Conservation (phyloP, 73 alveolate genomes). For the Paramecium pentaurelia region DNA sequence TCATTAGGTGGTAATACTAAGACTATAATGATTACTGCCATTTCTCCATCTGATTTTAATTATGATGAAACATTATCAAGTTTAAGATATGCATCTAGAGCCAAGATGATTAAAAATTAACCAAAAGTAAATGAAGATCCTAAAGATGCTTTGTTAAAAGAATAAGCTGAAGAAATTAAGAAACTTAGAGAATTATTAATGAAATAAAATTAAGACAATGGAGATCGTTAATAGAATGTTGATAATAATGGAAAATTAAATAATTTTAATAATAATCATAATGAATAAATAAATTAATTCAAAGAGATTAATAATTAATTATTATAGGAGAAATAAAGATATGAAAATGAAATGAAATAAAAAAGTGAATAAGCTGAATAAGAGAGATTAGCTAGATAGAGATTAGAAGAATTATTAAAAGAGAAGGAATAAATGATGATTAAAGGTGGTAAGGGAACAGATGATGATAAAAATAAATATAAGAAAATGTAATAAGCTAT, state of each 20-base stretch:
- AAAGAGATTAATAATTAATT: background rate
- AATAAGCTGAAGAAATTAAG: conserved; percentile 94
- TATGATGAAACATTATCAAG: conserved; percentile 96
- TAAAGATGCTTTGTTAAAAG: conserved; percentile 94
- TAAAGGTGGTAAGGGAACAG: conserved; percentile 73
- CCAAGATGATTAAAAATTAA: conserved; percentile 91
- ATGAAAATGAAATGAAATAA: background rate
- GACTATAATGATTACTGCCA: conserved; percentile 96
- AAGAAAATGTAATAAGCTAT: conserved; percentile 66
- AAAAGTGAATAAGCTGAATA: background rate
- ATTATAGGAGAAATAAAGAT: background rate
- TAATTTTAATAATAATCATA: background rate
- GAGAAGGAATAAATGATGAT: conserved; percentile 73
- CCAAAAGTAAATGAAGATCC: conserved; percentile 99
- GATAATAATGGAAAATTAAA: background rate
- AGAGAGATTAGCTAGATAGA: conserved; percentile 58
- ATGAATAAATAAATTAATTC: background rate
- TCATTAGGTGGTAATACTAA: conserved; percentile 99
- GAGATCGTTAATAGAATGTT: background rate
- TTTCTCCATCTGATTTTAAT: conserved; percentile 94
- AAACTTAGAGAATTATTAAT: conserved; percentile 72
- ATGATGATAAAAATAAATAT: conserved; percentile 72
- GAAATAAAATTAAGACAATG: background rate
- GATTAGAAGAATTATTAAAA: conserved; percentile 63
- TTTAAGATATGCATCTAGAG: conserved; percentile 97